Conservation (phyloP, 768 basidiomycete genomes). For the Hirschioporus abietinus region DNA sequence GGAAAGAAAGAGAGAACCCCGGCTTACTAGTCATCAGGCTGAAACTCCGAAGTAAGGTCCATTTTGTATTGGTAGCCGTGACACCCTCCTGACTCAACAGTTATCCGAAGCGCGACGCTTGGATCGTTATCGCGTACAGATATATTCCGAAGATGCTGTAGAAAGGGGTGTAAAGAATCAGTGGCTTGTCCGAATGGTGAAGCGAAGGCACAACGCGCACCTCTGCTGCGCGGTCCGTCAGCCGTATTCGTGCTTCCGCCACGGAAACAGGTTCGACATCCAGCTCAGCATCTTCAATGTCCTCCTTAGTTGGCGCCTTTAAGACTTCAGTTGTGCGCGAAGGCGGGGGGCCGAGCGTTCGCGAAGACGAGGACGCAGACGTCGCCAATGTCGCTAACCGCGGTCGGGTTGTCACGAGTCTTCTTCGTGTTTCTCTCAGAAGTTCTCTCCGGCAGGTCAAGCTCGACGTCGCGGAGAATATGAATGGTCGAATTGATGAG, state of each 20-base stretch:
- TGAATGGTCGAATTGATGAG: background rate
- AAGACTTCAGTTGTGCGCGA: conserved; percentile 41
- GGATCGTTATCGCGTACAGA: conserved; percentile 58
- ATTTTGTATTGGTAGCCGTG: conserved; percentile 98
- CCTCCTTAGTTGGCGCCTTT: conserved; percentile 35
- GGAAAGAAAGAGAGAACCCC: conserved; percentile 2
- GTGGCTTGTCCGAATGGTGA: background rate
- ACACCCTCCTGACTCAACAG: conserved; percentile 92
- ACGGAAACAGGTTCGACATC: conserved; percentile 54
- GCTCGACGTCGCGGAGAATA: background rate
- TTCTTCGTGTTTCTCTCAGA: background rate
- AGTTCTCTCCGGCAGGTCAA: background rate
- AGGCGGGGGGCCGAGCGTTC: conserved; percentile 6
- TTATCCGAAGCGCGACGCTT: conserved; percentile 66
- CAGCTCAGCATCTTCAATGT: conserved; percentile 56
- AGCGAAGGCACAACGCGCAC: conserved; percentile 30
- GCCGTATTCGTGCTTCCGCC: conserved; percentile 46
- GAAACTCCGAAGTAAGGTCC: conserved; percentile 58
- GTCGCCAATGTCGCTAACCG: background rate
- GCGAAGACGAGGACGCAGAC: conserved; percentile 7
- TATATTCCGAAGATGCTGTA: conserved; percentile 73
- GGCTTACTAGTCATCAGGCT: conserved; percentile 82
- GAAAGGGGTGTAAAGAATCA: conserved; percentile 1
- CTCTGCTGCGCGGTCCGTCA: conserved; percentile 76
- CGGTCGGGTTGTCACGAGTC: background rate